Conservation (phyloP, 805 yeast genomes). For the Lachancea dasiensis region DNA sequence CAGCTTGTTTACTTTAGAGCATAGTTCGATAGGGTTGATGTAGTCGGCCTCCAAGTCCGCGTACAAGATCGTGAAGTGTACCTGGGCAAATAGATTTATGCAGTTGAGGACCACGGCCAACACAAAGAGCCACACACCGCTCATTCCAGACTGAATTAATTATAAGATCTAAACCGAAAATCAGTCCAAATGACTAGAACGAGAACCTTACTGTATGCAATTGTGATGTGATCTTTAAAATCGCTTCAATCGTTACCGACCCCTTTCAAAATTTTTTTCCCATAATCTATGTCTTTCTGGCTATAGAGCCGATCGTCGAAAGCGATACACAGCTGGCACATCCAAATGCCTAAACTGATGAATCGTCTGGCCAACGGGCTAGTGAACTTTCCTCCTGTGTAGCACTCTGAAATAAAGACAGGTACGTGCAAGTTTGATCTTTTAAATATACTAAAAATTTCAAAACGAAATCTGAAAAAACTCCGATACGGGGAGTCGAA, state of each 20-base stretch:
- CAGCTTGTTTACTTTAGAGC: conserved; percentile 85
- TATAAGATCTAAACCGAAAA: not conserved
- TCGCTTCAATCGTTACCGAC: no score
- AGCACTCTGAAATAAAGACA: not conserved
- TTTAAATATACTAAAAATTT: not conserved
- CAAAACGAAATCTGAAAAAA: conserved; percentile 3
- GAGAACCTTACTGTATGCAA: no score
- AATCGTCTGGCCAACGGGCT: no score
- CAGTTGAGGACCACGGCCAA: conserved; percentile 73
- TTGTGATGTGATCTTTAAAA: no score
- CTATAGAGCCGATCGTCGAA: no score
- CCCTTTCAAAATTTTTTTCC: no score
- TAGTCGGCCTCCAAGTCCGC: conserved; percentile 94
- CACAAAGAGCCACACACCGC: conserved; percentile 21
- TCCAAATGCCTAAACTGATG: no score
- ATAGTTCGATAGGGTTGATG: conserved; percentile 94
- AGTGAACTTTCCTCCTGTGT: no score
- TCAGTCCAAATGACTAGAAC: no score
- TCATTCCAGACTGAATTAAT: no score
- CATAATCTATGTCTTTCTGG: no score
- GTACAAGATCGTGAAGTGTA: conserved; percentile 91
- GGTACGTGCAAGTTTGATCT: not conserved
- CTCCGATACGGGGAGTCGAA: conserved; percentile 29
- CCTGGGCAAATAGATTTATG: conserved; percentile 83
- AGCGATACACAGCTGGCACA: no score